Base-by-base conservation (phyloP, 2,329 filamentous ascomycete species). In the Alternaria panax region DNA sequence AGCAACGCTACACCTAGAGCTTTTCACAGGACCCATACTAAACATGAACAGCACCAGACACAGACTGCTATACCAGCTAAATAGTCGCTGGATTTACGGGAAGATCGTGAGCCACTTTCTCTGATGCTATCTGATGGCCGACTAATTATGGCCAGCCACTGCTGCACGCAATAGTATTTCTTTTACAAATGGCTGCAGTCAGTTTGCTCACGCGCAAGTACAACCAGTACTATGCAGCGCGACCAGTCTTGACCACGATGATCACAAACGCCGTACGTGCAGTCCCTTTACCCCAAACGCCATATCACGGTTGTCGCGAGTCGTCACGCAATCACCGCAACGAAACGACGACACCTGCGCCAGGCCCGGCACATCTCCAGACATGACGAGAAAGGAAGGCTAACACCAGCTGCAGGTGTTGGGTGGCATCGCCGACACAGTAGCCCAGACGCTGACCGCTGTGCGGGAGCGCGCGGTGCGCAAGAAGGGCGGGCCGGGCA, bases 231-330 rank as follows among this genome's bases (percentile, higher is more conserved):
- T 99, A 98, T 86, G 90, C 92, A 68, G 89, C 93, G 75, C 91
- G 92, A 75, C 95, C 75, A 91, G 92, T 99, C 41, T 87, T 99
- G 73, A 99, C 95, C 63, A 99, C 96, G 80, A 99, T 99, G 94
- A 92, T 97, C 75, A 97, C 94, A 78, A 99, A 99, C 82, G 92
- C 95, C 68, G 90, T 90, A 87, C 75, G 86, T 77, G 54, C 67
- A 54, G 50, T n/a, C 38, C 47, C 24, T 25, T 40, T 51, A 5
- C 12, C 36, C n/a, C n/a, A 24, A 32, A 36, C 14, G 24, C 40
- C 14, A 27, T 43, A 27, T 25, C 18, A n/a, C 30, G 51, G 43
- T 18, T 43, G 40, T 45, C 22, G 12, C 43, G 18, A 47, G 20
- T 20, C 53, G n/a, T 27, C 57, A 47, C 45, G 40, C 45, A 14